These are phyloP conservation scores for Colletotrichum paranaense DNA, from an alignment of 2,329 filamentous ascomycete genomes.

Conservation along the genomic window DNA sequence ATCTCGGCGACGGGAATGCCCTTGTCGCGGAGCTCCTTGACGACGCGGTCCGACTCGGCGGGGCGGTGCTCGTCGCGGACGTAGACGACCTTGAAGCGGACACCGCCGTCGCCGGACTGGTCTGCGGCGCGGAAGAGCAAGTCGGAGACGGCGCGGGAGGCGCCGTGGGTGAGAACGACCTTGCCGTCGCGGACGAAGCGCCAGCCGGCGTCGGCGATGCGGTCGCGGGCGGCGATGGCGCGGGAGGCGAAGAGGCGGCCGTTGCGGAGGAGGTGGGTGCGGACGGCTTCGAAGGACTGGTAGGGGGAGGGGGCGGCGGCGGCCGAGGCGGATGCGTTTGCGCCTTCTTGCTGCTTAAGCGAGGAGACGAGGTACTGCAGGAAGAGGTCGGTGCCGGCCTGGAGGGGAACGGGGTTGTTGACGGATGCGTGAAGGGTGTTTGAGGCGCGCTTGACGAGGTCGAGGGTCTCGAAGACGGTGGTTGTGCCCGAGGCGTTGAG, in stretches of 20 bases:
- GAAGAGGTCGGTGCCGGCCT: constrained; percentile 95
- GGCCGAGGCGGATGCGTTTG: constrained; percentile 21
- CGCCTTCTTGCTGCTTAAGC: constrained; percentile 65
- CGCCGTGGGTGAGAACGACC: constrained; percentile 91
- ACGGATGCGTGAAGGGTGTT: constrained; percentile 81
- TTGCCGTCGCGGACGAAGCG: constrained; percentile 82
- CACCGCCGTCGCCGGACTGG: constrained; percentile 65
- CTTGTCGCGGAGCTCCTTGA: constrained; percentile 75
- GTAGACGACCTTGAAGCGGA: constrained; percentile 87
- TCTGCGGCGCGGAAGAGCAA: constrained; percentile 79
- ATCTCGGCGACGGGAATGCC: constrained; percentile 82
- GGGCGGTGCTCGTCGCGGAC: constrained; percentile 68
- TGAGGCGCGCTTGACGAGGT: constrained; percentile 83
- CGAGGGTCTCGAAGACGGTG: constrained; percentile 94
- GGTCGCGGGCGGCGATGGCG: constrained; percentile 85
- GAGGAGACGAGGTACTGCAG: constrained; percentile 90
- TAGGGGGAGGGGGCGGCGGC: constrained; percentile 40
- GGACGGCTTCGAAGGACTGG: constrained; percentile 80
- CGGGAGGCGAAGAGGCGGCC: constrained; percentile 87
- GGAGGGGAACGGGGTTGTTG: constrained; percentile 89
- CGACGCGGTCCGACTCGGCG: constrained; percentile 76
- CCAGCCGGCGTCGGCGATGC: constrained; percentile 83
- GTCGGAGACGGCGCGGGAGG: constrained; percentile 84
- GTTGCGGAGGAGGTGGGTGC: constrained; percentile 86
- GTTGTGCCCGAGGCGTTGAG: constrained; percentile 82